Percentiles rank a stretch among this genome's conserved stretches.
These are phyloP conservation scores for Penicillium brevicompactum DNA, from an alignment of 2,329 filamentous ascomycete genomes.

Conservation along the genomic window DNA sequence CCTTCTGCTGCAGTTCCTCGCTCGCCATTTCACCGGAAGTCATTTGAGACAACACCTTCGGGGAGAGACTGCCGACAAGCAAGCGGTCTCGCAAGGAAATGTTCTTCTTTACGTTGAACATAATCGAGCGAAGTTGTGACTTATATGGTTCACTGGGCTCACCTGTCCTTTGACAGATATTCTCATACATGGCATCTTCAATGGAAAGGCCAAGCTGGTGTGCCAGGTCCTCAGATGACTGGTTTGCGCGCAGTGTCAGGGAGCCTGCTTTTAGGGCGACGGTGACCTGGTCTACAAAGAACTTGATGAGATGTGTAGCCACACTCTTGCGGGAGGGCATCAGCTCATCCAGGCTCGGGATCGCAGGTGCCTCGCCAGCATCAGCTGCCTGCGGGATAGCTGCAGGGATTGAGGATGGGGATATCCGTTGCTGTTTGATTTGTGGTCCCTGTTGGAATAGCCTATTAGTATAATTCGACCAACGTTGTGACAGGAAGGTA, in stretches of 20 bases:
- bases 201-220: conserved; percentile 75
- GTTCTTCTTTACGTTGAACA: conserved; percentile 89
- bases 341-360: conserved; percentile 49
- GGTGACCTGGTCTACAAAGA: conserved; percentile 67
- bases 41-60: conserved; percentile 84
- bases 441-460: conserved; percentile 39
- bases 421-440: conserved; percentile 44
- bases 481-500: neutral
- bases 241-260: conserved; percentile 64
- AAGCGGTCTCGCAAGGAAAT: conserved; percentile 73
- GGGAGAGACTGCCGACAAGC: conserved; percentile 70
- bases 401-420: conserved; percentile 28
- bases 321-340: conserved; percentile 66
- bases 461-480: conserved; percentile 25
- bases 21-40: conserved; percentile 87
- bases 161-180: conserved; percentile 52
- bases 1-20: conserved; percentile 74
- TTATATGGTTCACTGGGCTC: conserved; percentile 59
- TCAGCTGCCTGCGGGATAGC: conserved; percentile 28
- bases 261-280: conserved; percentile 66
- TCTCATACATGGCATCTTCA: conserved; percentile 67
- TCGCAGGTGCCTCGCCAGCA: conserved; percentile 33
- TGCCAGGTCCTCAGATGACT: conserved; percentile 65
- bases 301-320: conserved; percentile 71
- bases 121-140: conserved; percentile 71